Evolutionary conservation across 139 green algal species (phyloP), one percentile per base, ranked within the genome.

Genomic region (Chlorella sp.): DNA sequence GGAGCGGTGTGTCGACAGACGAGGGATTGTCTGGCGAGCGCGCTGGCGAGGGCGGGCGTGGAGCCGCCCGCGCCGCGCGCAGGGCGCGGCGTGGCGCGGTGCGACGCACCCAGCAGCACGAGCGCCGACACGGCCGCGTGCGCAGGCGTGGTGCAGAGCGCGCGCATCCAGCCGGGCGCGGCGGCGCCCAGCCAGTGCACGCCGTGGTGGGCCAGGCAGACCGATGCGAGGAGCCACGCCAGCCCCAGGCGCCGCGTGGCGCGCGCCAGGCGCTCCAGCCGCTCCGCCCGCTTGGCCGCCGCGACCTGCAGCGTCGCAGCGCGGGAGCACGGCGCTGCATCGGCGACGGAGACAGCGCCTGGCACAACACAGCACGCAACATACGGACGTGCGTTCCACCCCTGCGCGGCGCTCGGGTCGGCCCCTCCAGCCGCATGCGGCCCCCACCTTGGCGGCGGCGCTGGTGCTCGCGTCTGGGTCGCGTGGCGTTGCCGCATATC

Each of bases 171-270:
- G 2, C 25, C 67, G 0, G 91, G 90, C 3, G 87, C 84, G 29
- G 73, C 40, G n/a, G 59, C 19, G 31, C 63, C 75, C 9, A 83
- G 73, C 83, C 81, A 88, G 72, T 97, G 91, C 1, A 75, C 82
- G 27, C 91, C 42, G 82, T 98, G 94, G 59, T 90, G 89, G 15
- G 91, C 72, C 35, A 93, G 74, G 82, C 90, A 97, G 11, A 91
- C 84, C 17, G 86, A 85, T 3, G 90, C 92, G 43, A 98, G 85
- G 43, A 83, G 68, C 89, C 89, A 94, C 1, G 94, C 93, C 0
- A 95, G 45, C 0, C 82, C 81, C 15, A 98, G 87, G 35, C 89
- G 76, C 41, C 77, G 21, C 1, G 86, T 92, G n/a, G 85, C 82
- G n/a, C 79, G 77, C 27, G 53, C 69, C 62, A 97, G 85, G 31